Percentiles rank a stretch among this genome's conserved stretches.
phyloP scores from a whole-genome alignment of 2,329 filamentous ascomycete species.

The Scytalidium lignicola region DNA sequence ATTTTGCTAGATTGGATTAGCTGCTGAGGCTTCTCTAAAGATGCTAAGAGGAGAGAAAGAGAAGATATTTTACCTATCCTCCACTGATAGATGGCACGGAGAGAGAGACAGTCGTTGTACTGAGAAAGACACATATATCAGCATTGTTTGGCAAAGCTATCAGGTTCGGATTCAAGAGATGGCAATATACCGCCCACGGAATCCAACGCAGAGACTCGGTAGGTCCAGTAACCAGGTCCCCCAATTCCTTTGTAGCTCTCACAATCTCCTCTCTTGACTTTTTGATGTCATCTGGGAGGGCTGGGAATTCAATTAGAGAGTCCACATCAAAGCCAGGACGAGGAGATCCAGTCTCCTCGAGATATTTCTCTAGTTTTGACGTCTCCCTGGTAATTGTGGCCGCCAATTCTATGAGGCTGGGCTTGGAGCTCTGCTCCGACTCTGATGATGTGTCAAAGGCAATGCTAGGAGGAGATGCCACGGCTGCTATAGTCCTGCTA shows the following conservation, averaged over 20 bases:
- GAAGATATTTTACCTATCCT: conserved; percentile 41
- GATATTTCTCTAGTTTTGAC: conserved; percentile 43
- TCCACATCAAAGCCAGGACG: conserved; percentile 42
- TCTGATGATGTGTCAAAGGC: not conserved
- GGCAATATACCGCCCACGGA: conserved; percentile 42
- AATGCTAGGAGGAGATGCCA: no score
- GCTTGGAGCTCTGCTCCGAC: conserved; percentile 12
- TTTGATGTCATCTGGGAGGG: conserved; percentile 40
- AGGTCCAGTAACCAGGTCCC: conserved; percentile 43
- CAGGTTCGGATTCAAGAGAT: not conserved
- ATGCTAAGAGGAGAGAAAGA: not conserved
- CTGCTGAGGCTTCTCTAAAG: conserved; percentile 4
- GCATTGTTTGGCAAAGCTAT: not conserved
- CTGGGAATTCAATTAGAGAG: conserved; percentile 41
- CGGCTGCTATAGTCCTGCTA: no score
- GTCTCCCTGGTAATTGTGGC: conserved; percentile 43
- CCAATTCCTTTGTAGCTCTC: conserved; percentile 43
- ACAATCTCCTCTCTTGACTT: conserved; percentile 42
- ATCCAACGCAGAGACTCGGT: conserved; percentile 47
- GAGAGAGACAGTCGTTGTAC: conserved; percentile 45
- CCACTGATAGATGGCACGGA: conserved; percentile 46
- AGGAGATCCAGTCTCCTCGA: conserved; percentile 36
- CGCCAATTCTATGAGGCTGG: conserved; percentile 41
- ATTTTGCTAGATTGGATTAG: conserved; percentile 35
- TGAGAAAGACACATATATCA: conserved; percentile 22